Percentiles rank a stretch among this genome's conserved stretches.
These are phyloP conservation scores for Saccharomycopsis sp. DNA, from an alignment of 805 yeast species.

Conservation along the genomic window DNA sequence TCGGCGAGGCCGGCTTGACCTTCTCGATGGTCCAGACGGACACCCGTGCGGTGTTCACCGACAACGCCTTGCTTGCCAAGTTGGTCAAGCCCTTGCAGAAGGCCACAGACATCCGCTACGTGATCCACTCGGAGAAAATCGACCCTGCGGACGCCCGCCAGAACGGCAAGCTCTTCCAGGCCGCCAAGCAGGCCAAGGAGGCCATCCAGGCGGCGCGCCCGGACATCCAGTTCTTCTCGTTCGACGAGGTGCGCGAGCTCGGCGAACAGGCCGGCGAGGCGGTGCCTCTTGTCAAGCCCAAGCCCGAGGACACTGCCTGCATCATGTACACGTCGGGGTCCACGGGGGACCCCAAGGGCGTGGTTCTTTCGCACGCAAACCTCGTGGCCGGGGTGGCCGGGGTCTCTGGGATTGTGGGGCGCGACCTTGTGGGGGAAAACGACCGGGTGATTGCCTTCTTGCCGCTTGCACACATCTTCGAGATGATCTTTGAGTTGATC, in stretches of 20 bases:
- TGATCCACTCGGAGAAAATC: slow-evolving; percentile 64
- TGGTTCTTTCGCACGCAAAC: slow-evolving; percentile 56
- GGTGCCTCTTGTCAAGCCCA: slow-evolving; percentile 38
- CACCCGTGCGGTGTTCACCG: slow-evolving; percentile 75
- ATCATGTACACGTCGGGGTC: slow-evolving; percentile 88
- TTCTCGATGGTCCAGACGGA: slow-evolving; percentile 82
- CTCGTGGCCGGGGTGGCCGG: slow-evolving; percentile 86
- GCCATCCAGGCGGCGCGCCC: slow-evolving; percentile 64
- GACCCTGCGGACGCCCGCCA: slow-evolving; percentile 57
- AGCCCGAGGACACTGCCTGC: slow-evolving; percentile 56
- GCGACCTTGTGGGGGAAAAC: slow-evolving; percentile 39
- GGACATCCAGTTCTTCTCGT: slow-evolving; percentile 60
- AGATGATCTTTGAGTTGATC: slow-evolving; percentile 77
- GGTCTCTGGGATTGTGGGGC: slow-evolving; percentile 54
- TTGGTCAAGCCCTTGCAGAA: slow-evolving; percentile 66
- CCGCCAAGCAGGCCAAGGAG: slow-evolving; percentile 51
- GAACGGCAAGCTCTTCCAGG: slow-evolving; percentile 50
- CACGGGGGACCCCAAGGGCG: slow-evolving; percentile 84
- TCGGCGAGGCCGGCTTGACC: slow-evolving; percentile 82
- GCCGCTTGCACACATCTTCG: slow-evolving; percentile 96
- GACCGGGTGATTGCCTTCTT: slow-evolving; percentile 84
- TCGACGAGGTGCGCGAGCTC: slow-evolving; percentile 54
- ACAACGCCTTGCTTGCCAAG: slow-evolving; percentile 60
- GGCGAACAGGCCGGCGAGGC: slow-evolving; percentile 49
- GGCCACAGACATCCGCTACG: slow-evolving; percentile 53